Conservation (phyloP, 108 stramenopile species). For the Cylindrotheca closterium region DNA sequence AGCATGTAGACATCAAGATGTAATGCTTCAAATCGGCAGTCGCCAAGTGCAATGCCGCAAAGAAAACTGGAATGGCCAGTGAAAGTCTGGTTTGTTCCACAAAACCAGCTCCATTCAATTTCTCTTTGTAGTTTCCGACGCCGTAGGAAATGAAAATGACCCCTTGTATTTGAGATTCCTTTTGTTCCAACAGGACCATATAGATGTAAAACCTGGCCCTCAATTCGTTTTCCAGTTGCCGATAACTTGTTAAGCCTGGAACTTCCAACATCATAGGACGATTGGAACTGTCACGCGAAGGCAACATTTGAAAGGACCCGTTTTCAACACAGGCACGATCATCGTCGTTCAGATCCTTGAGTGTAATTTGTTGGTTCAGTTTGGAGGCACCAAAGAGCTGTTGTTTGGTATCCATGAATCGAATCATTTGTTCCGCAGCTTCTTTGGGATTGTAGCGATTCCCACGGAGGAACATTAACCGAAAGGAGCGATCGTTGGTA, state of each 20-base stretch:
- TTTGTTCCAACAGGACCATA: not conserved
- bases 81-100: not conserved
- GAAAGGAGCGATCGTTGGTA: not conserved
- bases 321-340: conserved; percentile 9
- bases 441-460: not conserved
- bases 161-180: not conserved
- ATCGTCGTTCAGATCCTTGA: conserved; percentile 12
- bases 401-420: not conserved
- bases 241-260: not conserved
- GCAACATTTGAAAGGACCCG: conserved; percentile 12
- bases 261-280: not conserved
- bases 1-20: not conserved
- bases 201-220: not conserved
- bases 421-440: not conserved
- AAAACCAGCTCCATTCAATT: not conserved
- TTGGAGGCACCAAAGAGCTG: conserved; percentile 12
- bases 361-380: conserved; percentile 2
- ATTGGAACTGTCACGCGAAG: conserved; percentile 1
- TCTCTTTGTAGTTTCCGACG: not conserved
- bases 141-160: not conserved
- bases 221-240: conserved; percentile 3
- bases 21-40: not conserved
- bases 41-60: not conserved
- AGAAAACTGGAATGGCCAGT: not conserved
- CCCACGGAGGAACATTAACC: not conserved